Evolutionary conservation across 495 filamentous ascomycete genomes (phyloP), one percentile per base, ranked within the genome.

Genomic region (Aspergillus hancockii): DNA sequence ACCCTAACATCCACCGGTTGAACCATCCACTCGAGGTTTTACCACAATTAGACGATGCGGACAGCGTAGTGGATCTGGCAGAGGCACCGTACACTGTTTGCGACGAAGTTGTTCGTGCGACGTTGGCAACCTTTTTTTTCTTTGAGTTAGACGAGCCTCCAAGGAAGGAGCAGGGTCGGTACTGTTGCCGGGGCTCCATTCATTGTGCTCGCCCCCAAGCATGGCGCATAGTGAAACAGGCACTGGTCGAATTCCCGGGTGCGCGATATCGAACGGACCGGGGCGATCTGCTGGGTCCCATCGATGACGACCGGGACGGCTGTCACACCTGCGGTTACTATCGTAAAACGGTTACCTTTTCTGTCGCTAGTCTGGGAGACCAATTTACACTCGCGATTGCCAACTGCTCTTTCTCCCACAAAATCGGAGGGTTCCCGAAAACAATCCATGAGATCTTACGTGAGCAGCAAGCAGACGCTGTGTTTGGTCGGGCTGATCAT

Each of bases 141-240:
- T 69, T 69, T 45, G 67, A 70, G 54, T 38, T 70, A 18, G 67
- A 70, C 21, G 36, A 61, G 14, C 31, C n/a, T 19, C 54, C 57
- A 32, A 45, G 28, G 25, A 46, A 46, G 40, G 52, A 22, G 6
- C 25, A 57, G 22, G 54, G 49, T n/a, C 22, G 18, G 10, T 66
- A 61, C 21, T 13, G 41, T 8, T 64, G 58, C 32, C 57, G 60
- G 49, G 63, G 63, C 3, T 63, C 63, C 19, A 54, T 63, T 46
- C 55, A 59, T 5, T 68, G 66, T 34, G 23, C 6, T 30, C 23
- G 18, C 2, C 10, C 23, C 23, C 6, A 34, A 4, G 49, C 28
- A 7, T 9, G 6, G 8, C 2, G 28, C 10, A 52, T 52, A 4
- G 4, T 52, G 4, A 4, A 14, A 9, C 22, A 34, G 49, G 49